Base-by-base conservation (phyloP, 768 basidiomycete species). In the Tulasnella calospora region DNA sequence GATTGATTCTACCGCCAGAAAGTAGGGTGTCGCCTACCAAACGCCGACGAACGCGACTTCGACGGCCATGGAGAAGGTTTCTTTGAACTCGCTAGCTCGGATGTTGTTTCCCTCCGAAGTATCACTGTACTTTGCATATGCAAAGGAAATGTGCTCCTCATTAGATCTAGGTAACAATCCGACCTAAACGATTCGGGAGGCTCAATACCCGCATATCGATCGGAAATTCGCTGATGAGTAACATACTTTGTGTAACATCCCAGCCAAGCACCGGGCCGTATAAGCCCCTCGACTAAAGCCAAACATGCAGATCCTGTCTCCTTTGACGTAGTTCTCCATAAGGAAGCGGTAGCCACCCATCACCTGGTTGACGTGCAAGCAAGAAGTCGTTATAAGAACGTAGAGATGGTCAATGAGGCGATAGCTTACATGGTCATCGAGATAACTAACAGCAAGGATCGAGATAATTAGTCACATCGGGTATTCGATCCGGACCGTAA, bases 351-450 rank as follows among this genome's bases (percentile, higher is more conserved):
- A 79, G 21, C 78, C 78, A 15, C 74, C 47, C 38, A 35, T 41
- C 73, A 79, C 30, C 74, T 70, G 74, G 23, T 35, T 35, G 30
- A 73, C n/a, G n/a, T n/a, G 13, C 33, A 40, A 8, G 21, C 4
- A 70, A 73, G 2, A 21, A n/a, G n/a, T n/a, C n/a, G n/a, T n/a
- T n/a, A n/a, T n/a, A 40, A 72, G 5, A 3, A n/a, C 33, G 15
- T 47, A 27, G 10, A 41, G 36, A 13, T n/a, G 7, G 19, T 15
- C 12, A 23, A 72, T 47, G 33, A 44, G 2, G 6, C n/a, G n/a
- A n/a, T n/a, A 30, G 41, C 61, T 33, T 23, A 77, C 90, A 83
- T 94, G 92, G 1, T 82, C 87, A 76, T 90, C 89, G 67, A 94
- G 85, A 81, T 91, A 93, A 89, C 91, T n/a, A n/a, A n/a, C n/a